Conservation (phyloP, 2,329 filamentous ascomycete genomes). For the Didymella pinodella region DNA sequence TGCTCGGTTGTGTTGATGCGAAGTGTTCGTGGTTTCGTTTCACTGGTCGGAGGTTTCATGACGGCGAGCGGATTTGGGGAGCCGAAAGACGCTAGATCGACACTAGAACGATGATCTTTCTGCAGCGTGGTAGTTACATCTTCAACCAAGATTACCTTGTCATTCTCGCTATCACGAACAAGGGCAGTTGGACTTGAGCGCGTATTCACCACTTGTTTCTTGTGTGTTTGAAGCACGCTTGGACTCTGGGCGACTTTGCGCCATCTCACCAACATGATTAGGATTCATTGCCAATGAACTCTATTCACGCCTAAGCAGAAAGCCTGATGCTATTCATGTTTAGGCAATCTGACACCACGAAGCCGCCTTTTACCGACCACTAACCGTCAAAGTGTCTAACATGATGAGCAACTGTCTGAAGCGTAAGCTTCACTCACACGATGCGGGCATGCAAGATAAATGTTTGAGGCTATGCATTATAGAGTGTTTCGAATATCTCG, state of each 20-base stretch:
- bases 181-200: background rate
- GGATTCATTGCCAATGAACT: slow-evolving; percentile 7
- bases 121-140: slow-evolving; percentile 4
- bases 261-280: background rate
- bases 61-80: slow-evolving; percentile 21
- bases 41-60: slow-evolving; percentile 17
- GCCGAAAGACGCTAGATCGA: slow-evolving; percentile 19
- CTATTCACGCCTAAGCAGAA: slow-evolving; percentile 8
- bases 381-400: no score
- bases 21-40: slow-evolving; percentile 22
- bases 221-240: slow-evolving; percentile 10
- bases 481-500: background rate
- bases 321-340: background rate
- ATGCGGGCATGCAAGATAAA: no score
- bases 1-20: slow-evolving; percentile 5
- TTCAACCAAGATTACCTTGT: background rate
- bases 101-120: slow-evolving; percentile 8
- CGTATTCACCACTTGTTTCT: background rate
- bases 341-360: background rate
- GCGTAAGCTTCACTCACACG: no score
- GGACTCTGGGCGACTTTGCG: slow-evolving; percentile 1
- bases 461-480: no score
- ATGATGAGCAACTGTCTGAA: no score
- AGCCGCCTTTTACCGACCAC: background rate
- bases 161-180: background rate